phyloP scores from a whole-genome alignment of 805 yeast species.

The Metschnikowia sp. region DNA sequence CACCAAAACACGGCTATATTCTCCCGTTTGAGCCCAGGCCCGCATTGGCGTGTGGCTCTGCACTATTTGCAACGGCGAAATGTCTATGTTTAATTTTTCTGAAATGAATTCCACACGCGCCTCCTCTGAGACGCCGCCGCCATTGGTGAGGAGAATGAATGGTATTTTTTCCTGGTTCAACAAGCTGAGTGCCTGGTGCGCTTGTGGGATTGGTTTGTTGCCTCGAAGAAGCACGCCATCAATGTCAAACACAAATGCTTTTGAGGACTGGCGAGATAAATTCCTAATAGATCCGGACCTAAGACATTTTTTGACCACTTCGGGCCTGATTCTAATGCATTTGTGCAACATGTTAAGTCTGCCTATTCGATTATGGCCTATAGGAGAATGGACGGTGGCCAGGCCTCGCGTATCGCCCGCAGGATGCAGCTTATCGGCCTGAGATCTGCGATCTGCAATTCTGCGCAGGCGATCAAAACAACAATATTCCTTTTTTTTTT shows the following conservation, averaged over 20 bases:
- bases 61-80: constrained; percentile 64
- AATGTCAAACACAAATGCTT: constrained; percentile 49
- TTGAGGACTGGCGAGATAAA: constrained; percentile 6
- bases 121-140: constrained; percentile 76
- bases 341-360: no score
- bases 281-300: background rate
- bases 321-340: no score
- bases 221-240: constrained; percentile 90
- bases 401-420: no score
- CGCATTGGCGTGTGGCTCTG: constrained; percentile 88
- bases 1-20: constrained; percentile 62
- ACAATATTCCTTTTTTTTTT: no score
- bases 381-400: no score
- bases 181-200: constrained; percentile 54
- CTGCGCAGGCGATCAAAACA: no score
- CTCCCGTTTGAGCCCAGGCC: constrained; percentile 45
- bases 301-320: background rate
- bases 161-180: constrained; percentile 60
- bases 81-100: constrained; percentile 38
- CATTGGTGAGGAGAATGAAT: constrained; percentile 82
- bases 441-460: no score
- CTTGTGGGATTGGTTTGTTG: constrained; percentile 59
- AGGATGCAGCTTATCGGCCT: no score
- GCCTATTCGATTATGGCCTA: no score
- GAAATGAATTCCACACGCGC: constrained; percentile 56